phyloP scores from a whole-genome alignment of 305 asterid species.

The Solanum hybrid region DNA sequence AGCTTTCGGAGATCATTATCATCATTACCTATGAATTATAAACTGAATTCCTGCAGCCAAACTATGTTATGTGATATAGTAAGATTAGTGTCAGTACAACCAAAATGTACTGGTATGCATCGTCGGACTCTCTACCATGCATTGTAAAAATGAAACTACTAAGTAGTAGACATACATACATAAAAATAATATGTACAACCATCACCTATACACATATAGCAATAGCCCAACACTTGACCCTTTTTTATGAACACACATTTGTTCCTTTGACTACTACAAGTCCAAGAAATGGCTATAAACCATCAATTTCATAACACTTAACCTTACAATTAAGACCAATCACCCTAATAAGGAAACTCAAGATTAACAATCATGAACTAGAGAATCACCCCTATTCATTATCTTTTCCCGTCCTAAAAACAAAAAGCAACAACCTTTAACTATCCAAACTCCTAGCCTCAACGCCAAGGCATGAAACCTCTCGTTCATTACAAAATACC shows the following conservation, averaged over 20 bases:
- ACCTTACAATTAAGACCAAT: not conserved
- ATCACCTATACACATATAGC: not conserved
- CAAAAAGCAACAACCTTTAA: not conserved
- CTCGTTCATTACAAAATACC: not conserved
- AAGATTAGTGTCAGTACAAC: not conserved
- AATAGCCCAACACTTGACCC: not conserved
- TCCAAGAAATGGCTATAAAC: not conserved
- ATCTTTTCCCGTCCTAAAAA: not conserved
- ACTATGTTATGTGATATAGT: not conserved
- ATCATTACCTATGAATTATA: not conserved
- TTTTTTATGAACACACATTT: not conserved
- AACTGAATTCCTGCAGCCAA: not conserved
- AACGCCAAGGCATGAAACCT: not conserved
- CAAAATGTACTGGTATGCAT: too few relatives aligned
- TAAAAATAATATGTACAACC: not conserved
- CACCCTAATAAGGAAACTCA: not conserved
- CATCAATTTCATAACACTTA: too few relatives aligned
- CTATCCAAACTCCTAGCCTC: not conserved
- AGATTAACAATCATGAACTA: not conserved
- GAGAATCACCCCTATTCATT: not conserved
- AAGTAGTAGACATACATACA: not conserved
- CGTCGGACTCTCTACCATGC: not conserved
- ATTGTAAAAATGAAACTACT: not conserved
- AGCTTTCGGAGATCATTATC: too few relatives aligned
- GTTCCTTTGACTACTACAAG: not conserved